phyloP scores from a whole-genome alignment of 192 early-diverging fungal genomes.

The Backusella circina region DNA sequence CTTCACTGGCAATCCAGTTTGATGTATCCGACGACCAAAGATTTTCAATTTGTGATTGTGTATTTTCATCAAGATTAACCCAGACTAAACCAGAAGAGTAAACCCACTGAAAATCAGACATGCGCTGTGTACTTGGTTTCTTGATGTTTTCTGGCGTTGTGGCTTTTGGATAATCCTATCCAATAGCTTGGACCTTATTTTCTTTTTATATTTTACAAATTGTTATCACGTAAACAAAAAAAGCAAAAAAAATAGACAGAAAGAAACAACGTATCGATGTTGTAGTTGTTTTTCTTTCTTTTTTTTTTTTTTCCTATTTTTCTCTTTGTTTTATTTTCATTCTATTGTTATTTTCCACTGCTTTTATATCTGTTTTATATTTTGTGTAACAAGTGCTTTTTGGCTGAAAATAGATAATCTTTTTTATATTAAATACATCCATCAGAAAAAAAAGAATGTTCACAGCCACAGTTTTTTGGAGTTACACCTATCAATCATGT shows the following conservation, averaged over 20 bases:
- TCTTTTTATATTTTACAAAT: neutral
- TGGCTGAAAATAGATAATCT: neutral
- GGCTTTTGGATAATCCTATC: neutral
- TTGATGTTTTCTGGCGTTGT: neutral
- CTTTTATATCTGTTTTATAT: neutral
- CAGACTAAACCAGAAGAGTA: neutral
- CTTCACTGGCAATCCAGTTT: neutral
- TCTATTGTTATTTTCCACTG: neutral
- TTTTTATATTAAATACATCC: neutral
- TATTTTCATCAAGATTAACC: neutral
- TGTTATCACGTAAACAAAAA: neutral
- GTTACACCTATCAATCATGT: neutral
- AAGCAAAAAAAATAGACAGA: neutral
- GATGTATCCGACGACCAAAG: neutral
- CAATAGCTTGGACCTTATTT: neutral
- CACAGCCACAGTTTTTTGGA: neutral
- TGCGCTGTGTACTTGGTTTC: neutral
- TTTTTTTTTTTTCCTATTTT: neutral
- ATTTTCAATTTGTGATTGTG: neutral
- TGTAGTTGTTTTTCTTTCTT: neutral
- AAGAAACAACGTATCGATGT: too few species aligned
- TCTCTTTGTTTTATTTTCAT: neutral
- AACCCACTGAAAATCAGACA: constrained; percentile 4
- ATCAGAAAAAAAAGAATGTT: neutral
- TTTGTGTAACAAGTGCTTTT: neutral